Percentiles rank a stretch among this genome's conserved stretches.
These are phyloP conservation scores for Gleditsia sinensis DNA, from an alignment of 306 rosid species.

Conservation along the genomic window DNA sequence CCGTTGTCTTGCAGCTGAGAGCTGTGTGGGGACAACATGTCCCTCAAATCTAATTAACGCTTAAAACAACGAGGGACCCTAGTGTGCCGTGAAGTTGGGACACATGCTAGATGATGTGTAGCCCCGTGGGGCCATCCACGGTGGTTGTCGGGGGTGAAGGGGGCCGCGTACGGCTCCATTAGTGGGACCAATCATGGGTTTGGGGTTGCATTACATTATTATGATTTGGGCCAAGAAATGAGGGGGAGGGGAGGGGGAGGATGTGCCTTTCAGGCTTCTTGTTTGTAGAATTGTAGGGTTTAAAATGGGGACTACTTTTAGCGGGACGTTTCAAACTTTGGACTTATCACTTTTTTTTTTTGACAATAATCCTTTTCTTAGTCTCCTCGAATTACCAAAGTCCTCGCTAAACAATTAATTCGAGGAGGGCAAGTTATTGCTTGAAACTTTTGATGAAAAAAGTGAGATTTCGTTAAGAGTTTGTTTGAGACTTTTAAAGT, in stretches of 20 bases:
- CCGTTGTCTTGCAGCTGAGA: slow-evolving; percentile 53
- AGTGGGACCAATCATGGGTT: slow-evolving; percentile 75
- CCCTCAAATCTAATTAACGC: slow-evolving; percentile 35
- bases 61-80: slow-evolving; percentile 54
- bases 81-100: slow-evolving; percentile 64
- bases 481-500: slow-evolving; percentile 57
- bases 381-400: slow-evolving; percentile 28
- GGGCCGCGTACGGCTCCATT: slow-evolving; percentile 38
- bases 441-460: slow-evolving; percentile 38
- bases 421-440: slow-evolving; percentile 21
- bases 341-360: neutral
- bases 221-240: slow-evolving; percentile 40
- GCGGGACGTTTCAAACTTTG: slow-evolving; percentile 36
- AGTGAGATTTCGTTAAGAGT: slow-evolving; percentile 34
- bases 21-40: slow-evolving; percentile 67
- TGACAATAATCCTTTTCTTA: neutral
- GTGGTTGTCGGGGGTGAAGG: slow-evolving; percentile 64
- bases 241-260: neutral
- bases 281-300: slow-evolving; percentile 34
- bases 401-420: neutral
- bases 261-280: slow-evolving; percentile 34
- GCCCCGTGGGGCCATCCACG: slow-evolving; percentile 54
- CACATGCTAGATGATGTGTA: slow-evolving; percentile 70
- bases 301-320: slow-evolving; percentile 39
- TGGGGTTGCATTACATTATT: slow-evolving; percentile 42